A percentile compares a stretch with the other conserved stretches of the same genome.
Evolutionary conservation across 352 stramenopile genomes (phyloP).

Genomic region (Globisporangium acanthophoron): DNA sequence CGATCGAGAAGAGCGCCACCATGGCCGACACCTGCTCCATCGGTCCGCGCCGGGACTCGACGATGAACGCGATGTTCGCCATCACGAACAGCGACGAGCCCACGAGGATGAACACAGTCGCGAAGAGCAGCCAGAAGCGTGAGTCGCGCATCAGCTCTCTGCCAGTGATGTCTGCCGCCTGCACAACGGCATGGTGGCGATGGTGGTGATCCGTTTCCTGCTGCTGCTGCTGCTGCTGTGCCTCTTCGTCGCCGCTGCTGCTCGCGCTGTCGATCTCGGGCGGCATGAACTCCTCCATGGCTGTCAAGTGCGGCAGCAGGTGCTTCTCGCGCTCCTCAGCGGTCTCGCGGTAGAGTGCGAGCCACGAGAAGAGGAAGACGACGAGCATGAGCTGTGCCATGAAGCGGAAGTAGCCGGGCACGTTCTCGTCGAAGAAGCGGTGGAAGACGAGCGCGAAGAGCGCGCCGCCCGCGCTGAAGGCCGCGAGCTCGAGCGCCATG

Average conservation of each 20-base stretch:
- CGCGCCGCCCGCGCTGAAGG: conserved; percentile 63
- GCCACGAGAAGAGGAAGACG: conserved; percentile 50
- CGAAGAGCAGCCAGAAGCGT: conserved; percentile 67
- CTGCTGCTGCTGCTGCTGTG: not conserved
- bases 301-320: conserved; percentile 14
- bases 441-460: conserved; percentile 70
- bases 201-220: not conserved
- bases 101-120: conserved; percentile 67
- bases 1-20: conserved; percentile 66
- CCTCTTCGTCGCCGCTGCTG: not conserved
- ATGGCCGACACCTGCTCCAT: conserved; percentile 54
- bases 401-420: conserved; percentile 60
- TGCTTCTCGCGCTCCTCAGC: conserved; percentile 7
- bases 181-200: not conserved
- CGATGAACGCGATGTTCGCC: conserved; percentile 77
- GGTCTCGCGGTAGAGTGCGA: conserved; percentile 35
- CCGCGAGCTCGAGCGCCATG: conserved; percentile 57
- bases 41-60: conserved; percentile 42
- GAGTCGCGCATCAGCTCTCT: conserved; percentile 35
- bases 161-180: conserved; percentile 40
- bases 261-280: conserved; percentile 2
- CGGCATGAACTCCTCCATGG: conserved; percentile 45
- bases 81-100: conserved; percentile 73
- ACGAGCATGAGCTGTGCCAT: conserved; percentile 48
- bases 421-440: conserved; percentile 42